Percentiles rank a stretch among this genome's conserved stretches.
These are phyloP conservation scores for carrot (Daucus carota) DNA, from an alignment of 129 eudicot genomes.

Conservation along the genomic window DH1_v3.0 NC_030382.2:51270001-51270500, in stretches of 20 bases:
- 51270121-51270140: not conserved
- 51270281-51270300: conserved; percentile 88
- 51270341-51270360: not conserved
- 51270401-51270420: not conserved
- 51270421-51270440: conserved; percentile 96
- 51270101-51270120: not conserved
- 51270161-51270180: not conserved
- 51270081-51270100: not conserved
- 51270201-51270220: not conserved
- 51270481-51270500: conserved; percentile 76
- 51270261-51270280: conserved; percentile 86
- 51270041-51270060: not conserved
- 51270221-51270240: conserved; percentile 54
- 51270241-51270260: conserved; percentile 85
- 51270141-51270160: not conserved
- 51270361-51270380: not conserved
- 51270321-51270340: conserved; percentile 85
- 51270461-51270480: conserved; percentile 99
- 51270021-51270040: not conserved
- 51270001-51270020: not conserved
- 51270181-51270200: not conserved
- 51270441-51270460: conserved; percentile 94
- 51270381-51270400: not conserved
- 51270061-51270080: not conserved
- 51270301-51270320: conserved; percentile 93